A percentile compares a stretch with the other conserved stretches of the same genome.
Evolutionary conservation across 1,284 basidiomycete genomes (phyloP).

Genomic region (Sporisorium graminicola): DNA sequence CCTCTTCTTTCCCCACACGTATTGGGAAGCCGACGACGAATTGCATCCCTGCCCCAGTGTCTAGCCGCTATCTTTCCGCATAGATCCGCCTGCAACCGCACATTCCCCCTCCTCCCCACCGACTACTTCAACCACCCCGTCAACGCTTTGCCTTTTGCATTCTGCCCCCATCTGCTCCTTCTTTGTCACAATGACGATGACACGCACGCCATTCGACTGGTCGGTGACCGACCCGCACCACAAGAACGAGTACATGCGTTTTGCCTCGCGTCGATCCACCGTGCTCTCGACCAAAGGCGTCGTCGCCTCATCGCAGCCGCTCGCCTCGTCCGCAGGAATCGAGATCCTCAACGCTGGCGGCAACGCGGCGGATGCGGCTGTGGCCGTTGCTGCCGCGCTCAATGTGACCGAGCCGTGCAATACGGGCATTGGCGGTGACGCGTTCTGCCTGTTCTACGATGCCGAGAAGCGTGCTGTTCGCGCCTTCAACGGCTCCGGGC

Average conservation of each 20-base stretch:
- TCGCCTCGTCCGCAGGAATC: constrained; percentile 87
- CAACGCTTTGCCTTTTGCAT: neutral
- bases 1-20: neutral
- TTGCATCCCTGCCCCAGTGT: neutral
- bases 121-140: neutral
- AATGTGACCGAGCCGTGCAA: constrained; percentile 74
- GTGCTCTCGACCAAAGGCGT: constrained; percentile 79
- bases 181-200: constrained; percentile 4
- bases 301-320: constrained; percentile 88
- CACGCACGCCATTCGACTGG: constrained; percentile 46
- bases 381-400: constrained; percentile 85
- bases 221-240: constrained; percentile 42
- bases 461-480: constrained; percentile 83
- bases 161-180: neutral
- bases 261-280: constrained; percentile 59
- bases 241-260: constrained; percentile 41
- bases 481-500: constrained; percentile 87
- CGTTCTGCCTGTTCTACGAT: constrained; percentile 92
- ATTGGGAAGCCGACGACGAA: neutral
- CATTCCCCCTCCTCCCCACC: neutral
- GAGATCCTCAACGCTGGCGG: constrained; percentile 90
- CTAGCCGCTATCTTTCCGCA: neutral
- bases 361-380: constrained; percentile 78
- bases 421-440: constrained; percentile 77
- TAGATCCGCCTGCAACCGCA: constrained; percentile 3